These are phyloP conservation scores for Candida stauntonica DNA, from an alignment of 805 yeast species.

Conservation along the genomic window DNA sequence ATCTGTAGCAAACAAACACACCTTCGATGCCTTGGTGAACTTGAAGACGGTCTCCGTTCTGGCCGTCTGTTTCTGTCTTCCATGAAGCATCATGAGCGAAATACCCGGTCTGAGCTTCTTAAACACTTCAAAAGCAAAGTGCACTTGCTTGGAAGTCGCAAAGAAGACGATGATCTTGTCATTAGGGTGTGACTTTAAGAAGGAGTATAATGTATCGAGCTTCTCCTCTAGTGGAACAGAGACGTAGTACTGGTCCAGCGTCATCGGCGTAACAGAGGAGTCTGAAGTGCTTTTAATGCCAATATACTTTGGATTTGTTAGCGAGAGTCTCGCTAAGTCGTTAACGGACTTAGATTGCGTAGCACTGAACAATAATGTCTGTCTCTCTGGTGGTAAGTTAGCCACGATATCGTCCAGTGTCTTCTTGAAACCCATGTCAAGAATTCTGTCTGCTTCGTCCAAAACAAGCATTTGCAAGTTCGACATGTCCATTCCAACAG, in stretches of 20 bases:
- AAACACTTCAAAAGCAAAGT: slow-evolving; percentile 32
- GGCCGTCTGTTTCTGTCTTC: slow-evolving; percentile 77
- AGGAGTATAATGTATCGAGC: slow-evolving; percentile 72
- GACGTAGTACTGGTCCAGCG: slow-evolving; percentile 79
- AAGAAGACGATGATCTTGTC: slow-evolving; percentile 79
- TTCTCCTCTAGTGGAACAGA: slow-evolving; percentile 72
- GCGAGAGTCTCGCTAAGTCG: slow-evolving; percentile 80
- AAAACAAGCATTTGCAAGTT: slow-evolving; percentile 70
- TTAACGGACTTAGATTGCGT: slow-evolving; percentile 84
- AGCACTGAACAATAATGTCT: slow-evolving; percentile 93
- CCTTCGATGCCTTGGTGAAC: slow-evolving; percentile 39
- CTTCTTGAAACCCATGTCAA: slow-evolving; percentile 72
- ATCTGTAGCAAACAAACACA: slow-evolving; percentile 89
- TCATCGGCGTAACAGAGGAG: slow-evolving; percentile 76
- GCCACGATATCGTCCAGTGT: slow-evolving; percentile 68
- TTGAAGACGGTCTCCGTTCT: slow-evolving; percentile 74
- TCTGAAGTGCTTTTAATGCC: slow-evolving; percentile 65
- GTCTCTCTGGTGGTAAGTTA: slow-evolving; percentile 78
- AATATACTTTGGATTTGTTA: slow-evolving; percentile 88
- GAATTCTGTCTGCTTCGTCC: slow-evolving; percentile 90
- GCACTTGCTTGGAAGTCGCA: slow-evolving; percentile 58
- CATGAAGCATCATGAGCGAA: slow-evolving; percentile 71
- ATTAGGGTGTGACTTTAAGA: slow-evolving; percentile 67
- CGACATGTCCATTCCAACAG: slow-evolving; percentile 56
- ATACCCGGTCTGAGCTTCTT: slow-evolving; percentile 32